Base-by-base conservation (phyloP, 2,329 filamentous ascomycete genomes). In the Fulvia fulva region DNA sequence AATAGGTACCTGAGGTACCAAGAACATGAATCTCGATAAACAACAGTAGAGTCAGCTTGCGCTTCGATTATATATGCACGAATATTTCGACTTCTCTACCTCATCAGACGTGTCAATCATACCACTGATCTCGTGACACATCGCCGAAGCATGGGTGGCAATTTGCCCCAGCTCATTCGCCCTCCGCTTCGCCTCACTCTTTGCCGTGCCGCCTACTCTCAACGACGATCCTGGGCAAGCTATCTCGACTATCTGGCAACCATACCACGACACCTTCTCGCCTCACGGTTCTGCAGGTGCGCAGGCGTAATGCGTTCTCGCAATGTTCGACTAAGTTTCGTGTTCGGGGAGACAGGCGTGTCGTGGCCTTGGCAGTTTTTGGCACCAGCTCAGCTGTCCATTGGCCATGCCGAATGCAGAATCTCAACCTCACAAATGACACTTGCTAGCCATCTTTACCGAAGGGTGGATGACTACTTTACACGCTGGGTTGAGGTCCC, bases 271-370 rank as follows among this genome's bases (percentile, higher is more conserved):
- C 23, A 3, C 9, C 5, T 7, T 22, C 28, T 43, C 54, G 54
- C 54, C 54, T 56, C 44, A 56, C 47, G 2, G 12, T 50, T 44
- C 30, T 32, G 45, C 54, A 51, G 54, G 26, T 56, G 45, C 54
- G 25, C 45, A 22, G 45, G 45, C 12, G n/a, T 7, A 32, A 5
- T 1, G 28, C 28, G 26, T n/a, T n/a, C 9, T n/a, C n/a, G n/a
- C n/a, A n/a, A n/a, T n/a, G n/a, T n/a, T n/a, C n/a, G n/a, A n/a
- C n/a, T n/a, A n/a, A n/a, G n/a, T n/a, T n/a, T n/a, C n/a, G n/a
- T n/a, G n/a, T n/a, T n/a, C n/a, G n/a, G 5, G 41, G 9, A 44
- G 9, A 44, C 4, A 12, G 28, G 19, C 19, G 16, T 7, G 37
- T n/a, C n/a, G 1, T 25, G 12, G 25, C n/a, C 44, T 47, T 26